Evolutionary conservation across 371 early-diverging fungal species (phyloP), one percentile per base, ranked within the genome.

Genomic region (Mucor saturninus): DNA sequence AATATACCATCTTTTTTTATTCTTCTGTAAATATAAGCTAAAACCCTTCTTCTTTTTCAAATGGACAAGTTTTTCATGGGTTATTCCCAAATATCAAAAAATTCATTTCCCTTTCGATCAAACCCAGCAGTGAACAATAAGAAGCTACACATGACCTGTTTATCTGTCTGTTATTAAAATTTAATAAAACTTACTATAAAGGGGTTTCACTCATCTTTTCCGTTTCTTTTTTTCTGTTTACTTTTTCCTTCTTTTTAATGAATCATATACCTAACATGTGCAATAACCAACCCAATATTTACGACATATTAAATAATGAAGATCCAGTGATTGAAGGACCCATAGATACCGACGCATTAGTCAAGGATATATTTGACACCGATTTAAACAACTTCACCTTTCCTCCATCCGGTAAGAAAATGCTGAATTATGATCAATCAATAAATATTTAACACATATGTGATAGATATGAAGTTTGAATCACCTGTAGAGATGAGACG

Each of bases 321-420:
- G 67, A 67, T 38, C 39, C 67, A n/a, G 31, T 55, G 13, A 10
- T 64, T 2, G 42, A 58, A 32, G 64, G 29, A 26, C 51, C 56
- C 10, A 62, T 69, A 39, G 64, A 69, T n/a, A 54, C 64, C 0
- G 54, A 60, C 14, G 64, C 60, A 26, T 40, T 69, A 29, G 61
- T 65, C 28, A 64, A 60, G 49, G 51, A 56, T 35, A 64, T 69
- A 21, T 64, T 64, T 43, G 53, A 58, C 37, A 62, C 49, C 13
- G 14, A 50, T 14, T 54, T 39, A n/a, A n/a, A 2, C 37, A n/a
- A 4, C 14, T 43, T 43, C 14, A 43, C 10, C 14, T 43, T 43
- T 13, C 10, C 5, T 43, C 46, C 37, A 48, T n/a, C 13, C 28
- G 35, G 48, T 7, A 46, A 6, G 21, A 30, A 49, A 30, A 49